phyloP scores from a whole-genome alignment of 108 stramenopile species.

The Aureococcus anophagefferens region DNA sequence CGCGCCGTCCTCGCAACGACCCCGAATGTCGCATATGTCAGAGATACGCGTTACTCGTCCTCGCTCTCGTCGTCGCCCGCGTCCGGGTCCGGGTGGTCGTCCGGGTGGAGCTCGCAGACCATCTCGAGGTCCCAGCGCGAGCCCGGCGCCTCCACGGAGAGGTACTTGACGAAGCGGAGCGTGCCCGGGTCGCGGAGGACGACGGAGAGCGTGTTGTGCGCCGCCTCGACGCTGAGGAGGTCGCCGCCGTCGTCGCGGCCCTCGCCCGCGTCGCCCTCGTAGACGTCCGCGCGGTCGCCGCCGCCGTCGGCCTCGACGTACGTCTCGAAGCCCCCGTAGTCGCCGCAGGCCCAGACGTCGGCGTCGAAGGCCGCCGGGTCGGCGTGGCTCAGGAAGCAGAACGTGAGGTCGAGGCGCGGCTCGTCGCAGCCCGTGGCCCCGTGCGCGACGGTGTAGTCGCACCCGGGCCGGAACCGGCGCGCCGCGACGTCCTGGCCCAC shows the following conservation, averaged over 20 bases:
- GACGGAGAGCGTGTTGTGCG: slow-evolving; percentile 78
- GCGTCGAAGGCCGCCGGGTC: not conserved
- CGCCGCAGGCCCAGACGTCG: slow-evolving; percentile 35
- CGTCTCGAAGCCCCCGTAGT: slow-evolving; percentile 86
- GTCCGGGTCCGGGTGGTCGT: not conserved
- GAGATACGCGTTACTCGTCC: not conserved
- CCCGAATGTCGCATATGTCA: no score
- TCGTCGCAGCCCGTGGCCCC: slow-evolving; percentile 39
- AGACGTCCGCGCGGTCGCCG: slow-evolving; percentile 38
- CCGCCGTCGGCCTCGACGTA: slow-evolving; percentile 87
- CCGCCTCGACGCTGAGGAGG: slow-evolving; percentile 79
- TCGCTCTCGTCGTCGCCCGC: slow-evolving; percentile 34
- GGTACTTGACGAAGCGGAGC: slow-evolving; percentile 91
- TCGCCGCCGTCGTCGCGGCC: slow-evolving; percentile 83
- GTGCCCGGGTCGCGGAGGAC: slow-evolving; percentile 83
- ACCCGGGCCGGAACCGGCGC: slow-evolving; percentile 82
- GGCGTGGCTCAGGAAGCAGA: not conserved
- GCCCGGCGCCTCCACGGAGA: slow-evolving; percentile 71
- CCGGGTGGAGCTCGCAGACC: slow-evolving; percentile 61
- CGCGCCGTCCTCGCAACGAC: no score
- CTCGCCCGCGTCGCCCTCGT: slow-evolving; percentile 58
- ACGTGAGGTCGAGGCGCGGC: not conserved
- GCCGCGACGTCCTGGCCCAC: slow-evolving; percentile 54
- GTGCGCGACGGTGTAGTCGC: slow-evolving; percentile 94
- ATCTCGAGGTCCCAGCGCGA: slow-evolving; percentile 78